Evolutionary conservation across 441 rosid genomes (phyloP).

Genomic region (Gossypium davidsonii): DNA sequence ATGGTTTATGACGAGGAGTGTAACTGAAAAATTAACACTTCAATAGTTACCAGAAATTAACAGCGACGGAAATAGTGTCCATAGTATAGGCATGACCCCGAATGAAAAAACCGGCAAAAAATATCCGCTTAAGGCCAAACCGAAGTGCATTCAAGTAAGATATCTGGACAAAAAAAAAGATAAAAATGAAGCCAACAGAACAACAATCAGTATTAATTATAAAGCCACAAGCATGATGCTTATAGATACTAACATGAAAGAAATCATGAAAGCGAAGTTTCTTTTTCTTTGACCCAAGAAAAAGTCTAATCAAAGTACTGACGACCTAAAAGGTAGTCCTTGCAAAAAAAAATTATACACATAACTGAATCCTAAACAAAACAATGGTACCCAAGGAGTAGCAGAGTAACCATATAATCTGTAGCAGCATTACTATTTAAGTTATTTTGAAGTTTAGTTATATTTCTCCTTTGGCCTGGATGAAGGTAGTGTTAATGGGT

Average conservation of each 20-base stretch:
- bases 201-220: neutral
- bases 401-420: neutral
- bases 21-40: neutral
- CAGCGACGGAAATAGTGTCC: conserved; percentile 96
- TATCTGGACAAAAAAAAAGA: conserved; percentile 36
- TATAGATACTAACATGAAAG: neutral
- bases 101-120: conserved; percentile 92
- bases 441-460: neutral
- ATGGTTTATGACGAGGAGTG: neutral
- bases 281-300: neutral
- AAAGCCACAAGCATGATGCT: neutral
- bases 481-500: neutral
- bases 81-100: conserved; percentile 90
- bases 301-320: neutral
- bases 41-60: conserved; percentile 68
- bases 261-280: neutral
- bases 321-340: neutral
- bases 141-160: conserved; percentile 85
- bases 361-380: neutral
- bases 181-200: neutral
- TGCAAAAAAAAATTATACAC: neutral
- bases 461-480: neutral
- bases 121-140: conserved; percentile 80
- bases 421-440: neutral
- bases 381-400: neutral